Evolutionary conservation across 2,329 filamentous ascomycete species (phyloP), one percentile per base, ranked within the genome.

Genomic region (Whalleya microplaca): DNA sequence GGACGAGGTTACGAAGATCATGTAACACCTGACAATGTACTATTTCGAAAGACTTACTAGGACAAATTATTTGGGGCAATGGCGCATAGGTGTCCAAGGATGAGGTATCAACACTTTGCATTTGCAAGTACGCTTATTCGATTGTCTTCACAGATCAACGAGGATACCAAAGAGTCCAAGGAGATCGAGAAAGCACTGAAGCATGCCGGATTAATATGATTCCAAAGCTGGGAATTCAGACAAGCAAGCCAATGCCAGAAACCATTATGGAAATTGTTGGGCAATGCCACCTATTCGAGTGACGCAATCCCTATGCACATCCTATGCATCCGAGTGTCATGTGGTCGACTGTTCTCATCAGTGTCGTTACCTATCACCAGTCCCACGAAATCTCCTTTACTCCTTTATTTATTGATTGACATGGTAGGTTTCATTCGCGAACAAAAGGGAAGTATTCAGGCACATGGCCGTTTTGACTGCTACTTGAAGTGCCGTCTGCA

Each of bases 1-100:
- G 81, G 90, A 93, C 80, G 90, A 93, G 78, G 86, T 93, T 75
- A 92, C 90, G 69, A 94, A 91, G 79, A 91, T 96, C 78, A 92
- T 93, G 89, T 93, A 88, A 74, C 69, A 65, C 66, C 60, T 68
- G 58, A 59, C 64, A 60, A 65, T 71, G 68, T 70, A 68, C 59
- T 59, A 37, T 65, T 58, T 62, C 43, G 57, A 55, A 62, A 54
- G 60, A 55, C 51, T 50, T 54, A 58, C 45, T 44, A 32, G 44
- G 47, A 51, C 47, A 56, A n/a, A 47, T 58, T 46, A 47, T 49
- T 48, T 51, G 56, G 46, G 50, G 43, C 55, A 53, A 55, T 50
- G 63, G 59, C 59, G 62, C 51, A 61, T 55, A 40, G 58, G 59
- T 57, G 60, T 58, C 52, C 45, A 53, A 40, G 56, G 59, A 57